These are phyloP conservation scores for Diaporthe ilicicola DNA, from an alignment of 2,329 filamentous ascomycete genomes.

Conservation along the genomic window DNA sequence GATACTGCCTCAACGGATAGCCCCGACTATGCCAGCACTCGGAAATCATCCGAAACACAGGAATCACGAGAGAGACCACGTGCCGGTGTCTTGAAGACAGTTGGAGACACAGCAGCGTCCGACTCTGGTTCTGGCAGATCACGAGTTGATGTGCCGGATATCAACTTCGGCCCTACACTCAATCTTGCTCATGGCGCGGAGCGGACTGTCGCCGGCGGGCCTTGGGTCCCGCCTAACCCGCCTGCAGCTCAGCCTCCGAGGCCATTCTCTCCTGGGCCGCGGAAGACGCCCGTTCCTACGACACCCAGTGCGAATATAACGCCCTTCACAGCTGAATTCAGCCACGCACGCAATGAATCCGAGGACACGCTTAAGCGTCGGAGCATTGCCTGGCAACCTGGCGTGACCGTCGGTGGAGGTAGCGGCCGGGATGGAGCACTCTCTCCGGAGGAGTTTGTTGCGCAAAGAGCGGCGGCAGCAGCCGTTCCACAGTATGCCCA, in stretches of 20 bases:
- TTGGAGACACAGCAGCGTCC: conserved; percentile 59
- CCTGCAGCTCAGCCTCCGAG: conserved; percentile 36
- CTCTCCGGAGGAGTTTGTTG: conserved; percentile 84
- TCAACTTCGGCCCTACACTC: conserved; percentile 88
- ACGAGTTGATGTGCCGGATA: conserved; percentile 67
- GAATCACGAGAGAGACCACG: conserved; percentile 72
- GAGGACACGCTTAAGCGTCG: conserved; percentile 63
- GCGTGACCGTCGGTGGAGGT: conserved; percentile 59
- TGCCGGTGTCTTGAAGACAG: conserved; percentile 81
- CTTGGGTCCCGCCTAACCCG: conserved; percentile 37
- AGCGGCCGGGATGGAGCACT: conserved; percentile 61
- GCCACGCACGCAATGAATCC: conserved; percentile 57
- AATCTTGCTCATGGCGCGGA: conserved; percentile 48
- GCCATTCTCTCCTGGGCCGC: conserved; percentile 45
- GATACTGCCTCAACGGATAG: conserved; percentile 72
- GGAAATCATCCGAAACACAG: conserved; percentile 59
- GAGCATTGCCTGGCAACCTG: conserved; percentile 83
- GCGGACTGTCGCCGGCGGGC: conserved; percentile 21
- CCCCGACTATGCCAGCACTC: conserved; percentile 82
- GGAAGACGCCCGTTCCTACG: conserved; percentile 32
- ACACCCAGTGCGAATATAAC: conserved; percentile 32
- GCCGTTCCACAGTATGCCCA: conserved; percentile 67
- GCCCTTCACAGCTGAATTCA: conserved; percentile 37
- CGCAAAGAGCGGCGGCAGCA: conserved; percentile 73
- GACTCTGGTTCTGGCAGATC: conserved; percentile 38